phyloP scores from a whole-genome alignment of 331 rosid genomes.

The Malus hybrid region DNA sequence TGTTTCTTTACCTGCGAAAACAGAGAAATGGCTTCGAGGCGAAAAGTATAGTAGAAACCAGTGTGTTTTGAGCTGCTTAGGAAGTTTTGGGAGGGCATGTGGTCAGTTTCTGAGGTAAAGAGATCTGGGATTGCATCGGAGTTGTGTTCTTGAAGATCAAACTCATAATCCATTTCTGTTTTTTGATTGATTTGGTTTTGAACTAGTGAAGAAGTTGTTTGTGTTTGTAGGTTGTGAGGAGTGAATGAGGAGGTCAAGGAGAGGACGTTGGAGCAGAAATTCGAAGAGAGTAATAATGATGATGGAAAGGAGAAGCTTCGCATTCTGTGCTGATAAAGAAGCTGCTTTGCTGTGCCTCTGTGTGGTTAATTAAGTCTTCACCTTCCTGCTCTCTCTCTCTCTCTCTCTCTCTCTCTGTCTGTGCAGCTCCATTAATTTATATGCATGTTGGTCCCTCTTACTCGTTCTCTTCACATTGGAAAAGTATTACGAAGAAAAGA shows the following conservation, averaged over 20 bases:
- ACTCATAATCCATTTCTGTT: slow-evolving; percentile 44
- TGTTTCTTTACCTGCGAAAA: slow-evolving; percentile 41
- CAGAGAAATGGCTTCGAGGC: slow-evolving; percentile 43
- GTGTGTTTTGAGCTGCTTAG: slow-evolving; percentile 12
- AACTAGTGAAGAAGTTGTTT: not conserved
- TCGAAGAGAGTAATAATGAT: slow-evolving; percentile 25
- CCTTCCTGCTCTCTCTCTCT: not conserved
- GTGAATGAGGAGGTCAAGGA: slow-evolving; percentile 10
- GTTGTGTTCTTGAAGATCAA: slow-evolving; percentile 47
- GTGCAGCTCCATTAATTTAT: slow-evolving; percentile 8
- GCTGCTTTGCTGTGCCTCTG: no score
- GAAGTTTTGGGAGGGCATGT: slow-evolving; percentile 41
- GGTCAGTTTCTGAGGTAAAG: slow-evolving; percentile 56
- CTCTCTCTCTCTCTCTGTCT: not conserved
- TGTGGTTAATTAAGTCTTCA: slow-evolving; percentile 2
- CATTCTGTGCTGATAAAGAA: slow-evolving; percentile 29
- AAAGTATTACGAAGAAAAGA: not conserved
- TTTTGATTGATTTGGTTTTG: not conserved
- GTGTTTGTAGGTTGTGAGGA: not conserved
- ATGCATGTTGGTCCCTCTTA: slow-evolving; percentile 2
- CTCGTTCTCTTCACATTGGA: not conserved
- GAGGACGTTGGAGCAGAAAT: slow-evolving; percentile 20
- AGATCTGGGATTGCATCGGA: slow-evolving; percentile 31
- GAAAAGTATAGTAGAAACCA: slow-evolving; percentile 22
- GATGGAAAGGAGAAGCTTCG: slow-evolving; percentile 49